Base-by-base conservation (phyloP, 352 stramenopile genomes). In the Phytophthora cajani region DNA sequence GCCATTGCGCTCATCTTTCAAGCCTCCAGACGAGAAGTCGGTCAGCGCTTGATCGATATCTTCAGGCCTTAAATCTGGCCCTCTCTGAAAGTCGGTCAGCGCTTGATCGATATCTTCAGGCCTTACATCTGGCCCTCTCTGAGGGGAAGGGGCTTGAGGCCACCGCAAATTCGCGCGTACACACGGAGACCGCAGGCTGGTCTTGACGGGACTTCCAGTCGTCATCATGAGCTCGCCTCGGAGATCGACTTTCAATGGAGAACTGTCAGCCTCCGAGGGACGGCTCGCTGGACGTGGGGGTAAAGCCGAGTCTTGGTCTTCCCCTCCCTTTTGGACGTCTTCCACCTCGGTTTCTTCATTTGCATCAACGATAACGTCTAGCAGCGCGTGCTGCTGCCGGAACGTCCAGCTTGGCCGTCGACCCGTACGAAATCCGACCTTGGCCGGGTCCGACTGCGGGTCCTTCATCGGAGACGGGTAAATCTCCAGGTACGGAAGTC, bases 381-480 rank as follows among this genome's bases (percentile, higher is more conserved):
- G 58, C 1, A 90, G 38, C 0, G 79, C 64, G 56, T 81, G 78
- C 14, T 90, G 79, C 19, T 92, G 84, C 7, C 74, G 76, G 40
- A 90, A 91, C 9, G 78, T 84, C 84, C 82, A 92, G 40, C 85
- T 91, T 16, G 85, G 83, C 27, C 81, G 78, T 50, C 81, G 80
- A 25, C 72, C 71, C 3, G 72, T 62, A 17, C 47, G 74, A 40
- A 77, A 74, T 17, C 46, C 47, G 5, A 42, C 12, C 19, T 62
- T 70, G 11, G 46, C 12, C 23, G 21, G 16, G 38, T 71, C 57
- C 7, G 32, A 49, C 6, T 68, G 71, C 32, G 42, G 40, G 17
- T 81, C 54, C 54, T 91, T 93, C 78, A 93, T 83, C 0, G 85
- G 85, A 3, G 85, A 93, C 11, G 85, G 85, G 50, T 80, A 91